Evolutionary conservation across 257 asterid species (phyloP).

Genomic region (Gardenia jasminoides): DNA sequence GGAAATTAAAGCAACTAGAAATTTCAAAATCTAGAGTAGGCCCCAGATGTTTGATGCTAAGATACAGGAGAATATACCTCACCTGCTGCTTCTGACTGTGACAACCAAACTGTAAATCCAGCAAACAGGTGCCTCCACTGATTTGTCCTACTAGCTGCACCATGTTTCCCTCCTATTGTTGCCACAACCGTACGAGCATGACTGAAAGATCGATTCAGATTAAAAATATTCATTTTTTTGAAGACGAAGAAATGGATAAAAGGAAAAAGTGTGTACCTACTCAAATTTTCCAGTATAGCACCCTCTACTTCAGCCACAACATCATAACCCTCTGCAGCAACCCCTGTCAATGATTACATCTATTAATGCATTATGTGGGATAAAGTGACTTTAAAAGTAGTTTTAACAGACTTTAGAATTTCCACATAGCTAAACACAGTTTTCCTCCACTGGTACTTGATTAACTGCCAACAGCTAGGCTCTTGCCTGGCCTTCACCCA

Average conservation of each 20-base stretch:
- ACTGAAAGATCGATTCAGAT: constrained; percentile 41
- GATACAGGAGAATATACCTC: background rate
- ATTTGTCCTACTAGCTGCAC: constrained; percentile 61
- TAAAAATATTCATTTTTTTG: constrained; percentile 17
- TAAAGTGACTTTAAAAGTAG: background rate
- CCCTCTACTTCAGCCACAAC: constrained; percentile 72
- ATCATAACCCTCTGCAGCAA: constrained; percentile 54
- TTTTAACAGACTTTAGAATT: background rate
- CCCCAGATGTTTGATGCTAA: background rate
- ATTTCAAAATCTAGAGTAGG: background rate
- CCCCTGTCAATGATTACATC: constrained; percentile 46
- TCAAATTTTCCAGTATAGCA: constrained; percentile 70
- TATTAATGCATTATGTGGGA: constrained; percentile 9
- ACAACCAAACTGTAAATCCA: constrained; percentile 87
- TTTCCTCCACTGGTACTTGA: background rate
- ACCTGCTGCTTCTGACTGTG: constrained; percentile 84
- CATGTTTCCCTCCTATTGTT: constrained; percentile 73
- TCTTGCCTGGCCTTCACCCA: background rate
- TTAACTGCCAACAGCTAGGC: background rate
- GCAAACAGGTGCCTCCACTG: constrained; percentile 85
- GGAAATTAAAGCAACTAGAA: background rate
- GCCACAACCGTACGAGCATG: constrained; percentile 89
- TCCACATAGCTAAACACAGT: background rate
- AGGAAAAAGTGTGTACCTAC: constrained; percentile 52
- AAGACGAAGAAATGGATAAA: constrained; percentile 13